A percentile compares a stretch with the other conserved stretches of the same genome.
phyloP scores from a whole-genome alignment of 2,329 filamentous ascomycete genomes.

The Monosporascus sp. region DNA sequence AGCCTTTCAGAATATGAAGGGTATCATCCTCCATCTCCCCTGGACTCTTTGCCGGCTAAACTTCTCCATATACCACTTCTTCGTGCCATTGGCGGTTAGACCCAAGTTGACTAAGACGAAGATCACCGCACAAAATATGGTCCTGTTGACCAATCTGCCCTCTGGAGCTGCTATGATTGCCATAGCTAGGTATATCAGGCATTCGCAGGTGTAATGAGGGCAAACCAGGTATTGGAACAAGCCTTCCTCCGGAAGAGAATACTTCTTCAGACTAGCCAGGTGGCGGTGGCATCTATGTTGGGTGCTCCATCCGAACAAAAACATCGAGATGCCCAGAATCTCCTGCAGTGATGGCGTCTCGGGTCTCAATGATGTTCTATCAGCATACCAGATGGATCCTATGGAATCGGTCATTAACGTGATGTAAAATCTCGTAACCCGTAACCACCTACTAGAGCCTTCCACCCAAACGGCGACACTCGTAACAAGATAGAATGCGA shows the following conservation, averaged over 20 bases:
- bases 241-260: conserved; percentile 71
- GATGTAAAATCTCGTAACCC: neutral
- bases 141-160: conserved; percentile 63
- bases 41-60: conserved; percentile 65
- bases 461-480: conserved; percentile 81
- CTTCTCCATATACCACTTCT: conserved; percentile 70
- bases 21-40: conserved; percentile 71
- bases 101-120: conserved; percentile 80
- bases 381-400: conserved; percentile 29
- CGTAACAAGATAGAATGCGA: conserved; percentile 71
- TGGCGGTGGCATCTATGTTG: conserved; percentile 73
- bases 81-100: conserved; percentile 73
- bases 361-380: conserved; percentile 13
- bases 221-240: conserved; percentile 71
- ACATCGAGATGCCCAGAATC: conserved; percentile 54
- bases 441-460: conserved; percentile 55
- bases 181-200: conserved; percentile 75
- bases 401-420: conserved; percentile 5
- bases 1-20: conserved; percentile 51
- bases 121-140: conserved; percentile 61
- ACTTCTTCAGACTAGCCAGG: conserved; percentile 69
- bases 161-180: conserved; percentile 68
- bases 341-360: conserved; percentile 42
- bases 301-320: conserved; percentile 63
- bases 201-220: conserved; percentile 90